phyloP scores from a whole-genome alignment of 495 filamentous ascomycete genomes.

The Penicillium roqueforti region DNA sequence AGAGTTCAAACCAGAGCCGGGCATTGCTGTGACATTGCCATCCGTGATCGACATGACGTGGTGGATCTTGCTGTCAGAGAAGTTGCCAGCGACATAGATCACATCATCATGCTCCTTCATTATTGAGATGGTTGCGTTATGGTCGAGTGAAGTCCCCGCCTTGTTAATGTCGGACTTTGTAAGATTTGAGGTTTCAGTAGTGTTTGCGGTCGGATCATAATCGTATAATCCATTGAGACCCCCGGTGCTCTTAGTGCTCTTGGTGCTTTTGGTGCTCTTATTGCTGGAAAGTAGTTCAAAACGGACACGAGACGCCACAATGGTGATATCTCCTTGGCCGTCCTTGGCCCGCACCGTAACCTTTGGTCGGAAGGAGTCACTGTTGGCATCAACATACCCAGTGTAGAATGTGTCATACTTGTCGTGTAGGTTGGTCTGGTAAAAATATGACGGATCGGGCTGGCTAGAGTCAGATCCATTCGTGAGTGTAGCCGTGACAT shows the following conservation, averaged over 20 bases:
- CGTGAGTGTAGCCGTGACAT: conserved; percentile 68
- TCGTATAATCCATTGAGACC: conserved; percentile 90
- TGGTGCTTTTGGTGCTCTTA: no score
- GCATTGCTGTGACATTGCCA: conserved; percentile 55
- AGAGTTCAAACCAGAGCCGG: conserved; percentile 76
- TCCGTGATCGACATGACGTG: conserved; percentile 75
- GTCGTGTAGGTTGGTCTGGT: conserved; percentile 88
- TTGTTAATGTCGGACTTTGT: conserved; percentile 66
- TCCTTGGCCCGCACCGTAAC: conserved; percentile 71
- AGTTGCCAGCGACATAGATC: conserved; percentile 81
- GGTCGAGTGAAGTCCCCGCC: conserved; percentile 63
- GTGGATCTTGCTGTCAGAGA: conserved; percentile 57
- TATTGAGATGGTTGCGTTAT: conserved; percentile 60
- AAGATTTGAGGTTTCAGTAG: conserved; percentile 54
- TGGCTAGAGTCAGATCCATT: conserved; percentile 39
- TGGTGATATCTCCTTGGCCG: conserved; percentile 63
- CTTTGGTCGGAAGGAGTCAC: conserved; percentile 68
- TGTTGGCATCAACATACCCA: conserved; percentile 74
- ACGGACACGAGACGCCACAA: conserved; percentile 82
- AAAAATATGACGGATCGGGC: conserved; percentile 51
- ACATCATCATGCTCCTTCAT: conserved; percentile 55
- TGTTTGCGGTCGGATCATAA: conserved; percentile 63
- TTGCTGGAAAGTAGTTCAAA: conserved; percentile 70
- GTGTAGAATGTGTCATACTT: conserved; percentile 91
- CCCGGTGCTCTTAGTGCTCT: no score